Base-by-base conservation (phyloP, 2,329 filamentous ascomycete genomes). In the Nemania diffusa region DNA sequence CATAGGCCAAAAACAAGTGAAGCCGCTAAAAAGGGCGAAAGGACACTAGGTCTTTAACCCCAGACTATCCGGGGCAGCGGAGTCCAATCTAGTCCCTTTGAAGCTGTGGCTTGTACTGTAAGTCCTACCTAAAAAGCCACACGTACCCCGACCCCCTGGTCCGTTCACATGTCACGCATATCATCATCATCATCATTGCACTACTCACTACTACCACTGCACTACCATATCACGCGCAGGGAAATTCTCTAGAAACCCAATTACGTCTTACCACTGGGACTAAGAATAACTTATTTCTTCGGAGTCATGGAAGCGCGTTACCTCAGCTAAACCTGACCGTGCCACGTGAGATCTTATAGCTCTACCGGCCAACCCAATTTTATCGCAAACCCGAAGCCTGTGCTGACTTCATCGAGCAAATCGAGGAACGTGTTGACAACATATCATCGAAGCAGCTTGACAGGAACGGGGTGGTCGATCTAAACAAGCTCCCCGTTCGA, bases 61-160 rank as follows among this genome's bases (percentile, higher is more conserved):
- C 55, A 42, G 65, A 52, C 56, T 27, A 20, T 53, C 64, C 67
- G 68, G 68, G 62, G 68, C 51, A 69, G 22, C 65, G 64, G 64
- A 57, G 51, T 17, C 24, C 15, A 1, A 11, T 15, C 48, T 24
- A 50, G 34, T 17, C 20, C 13, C 11, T 29, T n/a, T 44, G 5
- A 11, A 37, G 44, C 46, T 63, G 58, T 66, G 64, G 58, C 64
- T 67, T 59, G 26, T n/a, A n/a, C n/a, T n/a, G n/a, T n/a, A n/a
- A n/a, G n/a, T n/a, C n/a, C n/a, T n/a, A 51, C 24, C n/a, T 15
- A 11, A 1, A 3, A 29, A 57, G 63, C 57, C 57, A 61, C 57
- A 62, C 4, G 29, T 1, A 32, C 5, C 8, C 20, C 40, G 15
- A 6, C 3, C 58, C 64, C 59, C 26, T 51, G n/a, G 60, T 29